phyloP scores from a whole-genome alignment of 2,329 filamentous ascomycete genomes.

The Trichoderma breve region DNA sequence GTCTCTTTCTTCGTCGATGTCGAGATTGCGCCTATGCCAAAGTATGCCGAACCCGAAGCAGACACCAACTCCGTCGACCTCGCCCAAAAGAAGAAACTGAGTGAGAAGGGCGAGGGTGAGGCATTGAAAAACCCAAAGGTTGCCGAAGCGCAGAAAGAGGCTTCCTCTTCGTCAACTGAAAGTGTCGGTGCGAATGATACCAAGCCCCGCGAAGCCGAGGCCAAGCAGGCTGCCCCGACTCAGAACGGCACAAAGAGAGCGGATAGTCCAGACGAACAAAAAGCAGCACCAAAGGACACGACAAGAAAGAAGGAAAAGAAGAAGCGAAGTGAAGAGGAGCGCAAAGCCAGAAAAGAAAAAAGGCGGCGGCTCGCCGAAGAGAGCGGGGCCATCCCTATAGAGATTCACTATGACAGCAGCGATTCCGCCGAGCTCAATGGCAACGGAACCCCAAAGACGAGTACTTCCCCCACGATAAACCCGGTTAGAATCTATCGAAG shows the following conservation, averaged over 20 bases:
- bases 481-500: constrained; percentile 89
- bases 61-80: constrained; percentile 44
- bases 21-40: constrained; percentile 86
- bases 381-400: constrained; percentile 82
- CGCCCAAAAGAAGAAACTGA: constrained; percentile 58
- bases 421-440: constrained; percentile 44
- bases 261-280: constrained; percentile 23
- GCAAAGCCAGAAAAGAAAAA: constrained; percentile 88
- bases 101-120: constrained; percentile 71
- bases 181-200: constrained; percentile 36
- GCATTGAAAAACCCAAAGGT: constrained; percentile 66
- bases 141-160: constrained; percentile 50
- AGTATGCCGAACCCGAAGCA: constrained; percentile 64
- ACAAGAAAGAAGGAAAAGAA: constrained; percentile 90
- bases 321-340: constrained; percentile 88
- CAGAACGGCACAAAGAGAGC: constrained; percentile 27
- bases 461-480: constrained; percentile 72
- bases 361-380: constrained; percentile 81
- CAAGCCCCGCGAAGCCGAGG: constrained; percentile 40
- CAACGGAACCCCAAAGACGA: constrained; percentile 29
- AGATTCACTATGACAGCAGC: constrained; percentile 70
- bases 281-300: constrained; percentile 25
- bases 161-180: constrained; percentile 35
- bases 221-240: constrained; percentile 36
- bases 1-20: constrained; percentile 97